Evolutionary conservation across 2,329 filamentous ascomycete species (phyloP), one percentile per base, ranked within the genome.

Genomic region (Chaetomium sp.): DNA sequence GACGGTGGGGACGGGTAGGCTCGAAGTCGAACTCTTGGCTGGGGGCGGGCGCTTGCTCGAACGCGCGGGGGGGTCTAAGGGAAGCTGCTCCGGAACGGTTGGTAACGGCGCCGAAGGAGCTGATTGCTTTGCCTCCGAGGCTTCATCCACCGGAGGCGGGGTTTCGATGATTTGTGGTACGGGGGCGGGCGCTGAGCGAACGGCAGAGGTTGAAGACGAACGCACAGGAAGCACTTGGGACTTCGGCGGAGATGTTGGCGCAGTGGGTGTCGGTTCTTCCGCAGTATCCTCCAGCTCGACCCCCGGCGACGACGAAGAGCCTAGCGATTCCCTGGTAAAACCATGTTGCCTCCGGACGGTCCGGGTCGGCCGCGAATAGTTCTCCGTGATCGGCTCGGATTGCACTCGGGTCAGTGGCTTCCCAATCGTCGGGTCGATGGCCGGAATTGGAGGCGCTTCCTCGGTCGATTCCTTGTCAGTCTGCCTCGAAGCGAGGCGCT

Each of bases 91-190:
- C 67, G 57, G 76, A 68, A 10, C 75, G 76, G 3, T 79, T 76
- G 58, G 79, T 61, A 82, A 62, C 32, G 59, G 50, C 9, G 65
- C 60, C 45, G 79, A 74, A 0, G 80, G 79, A 47, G 77, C 82
- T n/a, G 70, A 63, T 59, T 69, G 63, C 44, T 62, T 52, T 42
- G 64, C 60, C 42, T 68, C 67, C 8, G 59, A 44, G 40, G 49
- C 69, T 48, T 79, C 75, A 6, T 67, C 67, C 5, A 52, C 43
- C 5, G 72, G 65, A 27, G 19, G 19, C 11, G 82, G 81, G 1
- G 86, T 86, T 68, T 91, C 88, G 56, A 86, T 73, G 42, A 86
- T 84, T 46, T 82, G 76, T 12, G 83, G 82, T 14, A 85, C 74
- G 2, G 73, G 63, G 32, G 67, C 55, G 27, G 40, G 46, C 59